Base-by-base conservation (phyloP, 1,139 yeast species). In the Kodamaea plutei region DNA sequence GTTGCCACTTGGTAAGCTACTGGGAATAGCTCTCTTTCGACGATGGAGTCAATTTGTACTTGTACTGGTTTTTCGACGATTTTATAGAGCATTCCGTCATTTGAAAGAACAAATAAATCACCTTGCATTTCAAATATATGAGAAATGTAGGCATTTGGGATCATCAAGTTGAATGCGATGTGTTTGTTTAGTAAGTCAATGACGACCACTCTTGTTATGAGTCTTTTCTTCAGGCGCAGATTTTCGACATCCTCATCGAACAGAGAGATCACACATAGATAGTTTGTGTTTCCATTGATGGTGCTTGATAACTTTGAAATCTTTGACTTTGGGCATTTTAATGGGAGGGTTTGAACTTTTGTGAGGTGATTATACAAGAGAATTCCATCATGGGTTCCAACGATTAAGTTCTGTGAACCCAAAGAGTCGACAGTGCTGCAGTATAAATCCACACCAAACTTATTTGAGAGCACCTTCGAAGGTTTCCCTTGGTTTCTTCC, bases 401-500 rank as follows among this genome's bases (percentile, higher is more conserved):
- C 80, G 8, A 79, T 61, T 41, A 79, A 58, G 30, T 64, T 61
- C 27, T 48, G 66, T 7, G 60, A 45, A 4, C 47, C 55, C 51
- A 45, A 40, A 4, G 15, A 17, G 24, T 68, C 68, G 11, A 74
- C 47, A 11, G 66, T 74, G 24, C 74, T 65, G 47, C 96, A 87
- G 28, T 81, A 74, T 33, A 87, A 59, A 39, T 79, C 84, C 1
- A 84, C 83, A 1, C 97, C 97, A 7, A 61, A 51, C 22, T 58
- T 55, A 13, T 68, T 68, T 20, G 88, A 89, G 19, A 91, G 60
- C 1, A 83, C 52, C 14, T 70, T 60, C 22, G 76, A 77, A 0
- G 87, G 81, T 36, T 74, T 73, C 0, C 89, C 84, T 35, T 76
- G 79, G 50, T 84, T 83, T 42, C 85, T 68, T 1, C 95, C 95